A percentile compares a stretch with the other conserved stretches of the same genome.
phyloP scores from a whole-genome alignment of 2,329 filamentous ascomycete species.

The Paracorniculantispora psalliotae region DNA sequence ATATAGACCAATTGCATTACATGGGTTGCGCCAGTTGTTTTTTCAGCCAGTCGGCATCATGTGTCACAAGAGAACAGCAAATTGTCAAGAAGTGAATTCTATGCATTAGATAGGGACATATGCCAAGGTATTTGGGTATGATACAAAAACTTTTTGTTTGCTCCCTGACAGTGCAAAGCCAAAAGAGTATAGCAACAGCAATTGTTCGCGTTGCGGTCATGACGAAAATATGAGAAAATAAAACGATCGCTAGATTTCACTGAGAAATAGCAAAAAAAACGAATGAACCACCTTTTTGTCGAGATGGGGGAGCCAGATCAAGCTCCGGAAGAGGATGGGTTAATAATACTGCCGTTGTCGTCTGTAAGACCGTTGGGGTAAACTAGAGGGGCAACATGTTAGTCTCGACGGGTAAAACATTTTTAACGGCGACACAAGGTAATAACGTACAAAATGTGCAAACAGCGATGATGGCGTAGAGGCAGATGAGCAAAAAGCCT shows the following conservation, averaged over 20 bases:
- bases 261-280: neutral
- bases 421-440: neutral
- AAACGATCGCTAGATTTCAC: neutral
- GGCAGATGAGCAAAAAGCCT: conserved; percentile 67
- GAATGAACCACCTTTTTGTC: too few species aligned
- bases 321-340: too few species aligned
- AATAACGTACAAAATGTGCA: conserved; percentile 55
- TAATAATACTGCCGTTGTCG: neutral
- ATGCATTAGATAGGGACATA: neutral
- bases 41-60: too few species aligned
- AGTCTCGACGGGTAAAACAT: neutral
- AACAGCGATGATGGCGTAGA: conserved; percentile 74
- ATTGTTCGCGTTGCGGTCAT: neutral
- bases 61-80: too few species aligned
- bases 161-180: neutral
- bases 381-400: neutral
- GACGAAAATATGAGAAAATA: neutral
- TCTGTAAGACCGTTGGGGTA: neutral
- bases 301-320: too few species aligned
- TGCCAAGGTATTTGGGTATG: neutral
- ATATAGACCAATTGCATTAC: too few species aligned
- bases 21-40: too few species aligned
- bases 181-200: neutral
- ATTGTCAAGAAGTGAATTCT: neutral
- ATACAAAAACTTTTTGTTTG: neutral